These are phyloP conservation scores for Solanum aculeatissimum DNA, from an alignment of 305 asterid genomes.

Conservation along the genomic window DNA sequence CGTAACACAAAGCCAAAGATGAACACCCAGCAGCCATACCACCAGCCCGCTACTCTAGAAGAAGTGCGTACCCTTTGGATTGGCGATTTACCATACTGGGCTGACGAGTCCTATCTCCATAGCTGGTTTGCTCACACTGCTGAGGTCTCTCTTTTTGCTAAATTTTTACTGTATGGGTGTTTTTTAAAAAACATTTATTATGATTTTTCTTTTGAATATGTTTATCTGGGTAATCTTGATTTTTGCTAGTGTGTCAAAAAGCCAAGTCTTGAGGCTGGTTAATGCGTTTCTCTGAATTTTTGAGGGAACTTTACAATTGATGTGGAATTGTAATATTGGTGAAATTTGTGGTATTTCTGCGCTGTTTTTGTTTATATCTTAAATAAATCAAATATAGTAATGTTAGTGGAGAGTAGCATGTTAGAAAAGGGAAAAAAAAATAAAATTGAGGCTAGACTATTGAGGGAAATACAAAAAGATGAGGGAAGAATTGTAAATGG, in stretches of 20 bases:
- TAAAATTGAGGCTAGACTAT: not conserved
- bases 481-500: not conserved
- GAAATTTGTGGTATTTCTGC: not conserved
- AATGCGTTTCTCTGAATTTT: not conserved
- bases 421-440: not conserved
- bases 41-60: constrained; percentile 81
- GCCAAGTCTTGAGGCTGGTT: not conserved
- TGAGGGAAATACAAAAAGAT: not conserved
- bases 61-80: constrained; percentile 98
- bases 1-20: not conserved
- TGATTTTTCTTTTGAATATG: not conserved
- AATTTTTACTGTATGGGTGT: not conserved
- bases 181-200: not conserved
- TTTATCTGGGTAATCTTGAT: not conserved
- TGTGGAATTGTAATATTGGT: not conserved
- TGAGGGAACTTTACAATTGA: not conserved
- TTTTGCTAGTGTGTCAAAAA: not conserved
- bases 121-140: constrained; percentile 80
- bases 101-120: constrained; percentile 81
- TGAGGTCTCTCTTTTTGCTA: constrained; percentile 34
- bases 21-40: constrained; percentile 47
- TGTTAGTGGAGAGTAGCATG: not conserved
- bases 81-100: constrained; percentile 97
- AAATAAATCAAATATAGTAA: not conserved
- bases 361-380: not conserved